Evolutionary conservation across 495 filamentous ascomycete genomes (phyloP).

Genomic region (Hypoxylon fragiforme): DNA sequence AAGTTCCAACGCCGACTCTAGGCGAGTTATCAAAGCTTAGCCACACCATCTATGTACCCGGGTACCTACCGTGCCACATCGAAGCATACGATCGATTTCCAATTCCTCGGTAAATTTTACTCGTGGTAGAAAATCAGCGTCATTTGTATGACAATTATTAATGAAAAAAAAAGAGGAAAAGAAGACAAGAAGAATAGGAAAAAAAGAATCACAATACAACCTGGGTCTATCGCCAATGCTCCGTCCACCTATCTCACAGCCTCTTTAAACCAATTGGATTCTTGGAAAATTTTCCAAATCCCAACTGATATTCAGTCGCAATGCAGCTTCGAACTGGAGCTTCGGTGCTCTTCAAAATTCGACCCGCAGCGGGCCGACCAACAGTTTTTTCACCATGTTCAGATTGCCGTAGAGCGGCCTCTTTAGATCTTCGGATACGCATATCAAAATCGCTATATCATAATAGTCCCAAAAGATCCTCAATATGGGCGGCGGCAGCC

Average conservation of each 20-base stretch:
- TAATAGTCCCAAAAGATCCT: conserved; percentile 41
- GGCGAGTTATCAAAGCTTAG: too few species aligned
- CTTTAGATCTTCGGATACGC: conserved; percentile 39
- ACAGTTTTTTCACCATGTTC: conserved; percentile 38
- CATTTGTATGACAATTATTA: too few species aligned
- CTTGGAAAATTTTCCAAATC: conserved; percentile 18
- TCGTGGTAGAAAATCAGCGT: too few species aligned
- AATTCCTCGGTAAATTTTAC: too few species aligned
- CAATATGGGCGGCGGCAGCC: conserved; percentile 63
- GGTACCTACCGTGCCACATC: too few species aligned
- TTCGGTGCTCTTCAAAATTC: conserved; percentile 40
- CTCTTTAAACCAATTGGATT: conserved; percentile 32
- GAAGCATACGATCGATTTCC: too few species aligned
- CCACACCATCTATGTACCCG: too few species aligned
- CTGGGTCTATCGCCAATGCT: conserved; percentile 12
- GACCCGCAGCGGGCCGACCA: conserved; percentile 21
- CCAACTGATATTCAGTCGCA: conserved; percentile 19
- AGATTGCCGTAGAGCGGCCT: conserved; percentile 40
- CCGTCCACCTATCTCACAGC: conserved; percentile 15
- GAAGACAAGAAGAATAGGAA: too few species aligned
- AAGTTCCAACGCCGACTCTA: too few species aligned
- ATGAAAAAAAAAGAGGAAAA: too few species aligned
- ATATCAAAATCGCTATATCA: conserved; percentile 45
- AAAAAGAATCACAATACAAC: conserved; percentile 70
- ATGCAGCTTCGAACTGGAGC: conserved; percentile 51